These are phyloP conservation scores for Cyberlindnera subsufficiens DNA, from an alignment of 805 yeast genomes.

Conservation along the genomic window DNA sequence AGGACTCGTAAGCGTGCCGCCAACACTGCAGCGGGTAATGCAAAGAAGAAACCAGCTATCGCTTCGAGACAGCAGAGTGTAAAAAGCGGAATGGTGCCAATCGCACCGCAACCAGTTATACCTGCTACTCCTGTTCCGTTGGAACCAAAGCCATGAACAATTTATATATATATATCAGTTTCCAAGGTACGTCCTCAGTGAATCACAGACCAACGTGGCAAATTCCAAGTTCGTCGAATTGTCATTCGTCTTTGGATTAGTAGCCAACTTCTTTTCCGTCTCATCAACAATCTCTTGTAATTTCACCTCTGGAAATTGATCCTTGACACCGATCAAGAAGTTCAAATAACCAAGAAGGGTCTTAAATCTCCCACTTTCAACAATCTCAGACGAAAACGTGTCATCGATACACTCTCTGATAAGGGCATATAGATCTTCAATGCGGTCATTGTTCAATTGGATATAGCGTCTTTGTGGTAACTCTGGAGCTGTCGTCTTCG, in stretches of 20 bases:
- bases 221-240: constrained; percentile 7
- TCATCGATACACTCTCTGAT: constrained; percentile 33
- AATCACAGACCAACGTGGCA: constrained; percentile 9
- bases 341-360: constrained; percentile 53
- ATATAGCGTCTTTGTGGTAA: constrained; percentile 42
- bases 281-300: constrained; percentile 26
- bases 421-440: constrained; percentile 36
- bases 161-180: neutral
- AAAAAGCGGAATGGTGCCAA: neutral
- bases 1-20: constrained; percentile 28
- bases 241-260: constrained; percentile 9
- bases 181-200: neutral
- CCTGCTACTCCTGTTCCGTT: neutral
- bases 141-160: neutral
- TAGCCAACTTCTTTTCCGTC: constrained; percentile 15
- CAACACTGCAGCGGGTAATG: neutral
- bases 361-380: constrained; percentile 28
- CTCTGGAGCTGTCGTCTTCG: constrained; percentile 23
- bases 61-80: neutral
- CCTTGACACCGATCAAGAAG: constrained; percentile 36
- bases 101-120: constrained; percentile 1
- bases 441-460: constrained; percentile 35
- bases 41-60: constrained; percentile 6
- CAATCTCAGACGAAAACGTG: constrained; percentile 15
- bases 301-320: constrained; percentile 25